A percentile compares a stretch with the other conserved stretches of the same genome.
Conservation (phyloP, 2,329 filamentous ascomycete genomes). For the Didymella arachidicola region DNA sequence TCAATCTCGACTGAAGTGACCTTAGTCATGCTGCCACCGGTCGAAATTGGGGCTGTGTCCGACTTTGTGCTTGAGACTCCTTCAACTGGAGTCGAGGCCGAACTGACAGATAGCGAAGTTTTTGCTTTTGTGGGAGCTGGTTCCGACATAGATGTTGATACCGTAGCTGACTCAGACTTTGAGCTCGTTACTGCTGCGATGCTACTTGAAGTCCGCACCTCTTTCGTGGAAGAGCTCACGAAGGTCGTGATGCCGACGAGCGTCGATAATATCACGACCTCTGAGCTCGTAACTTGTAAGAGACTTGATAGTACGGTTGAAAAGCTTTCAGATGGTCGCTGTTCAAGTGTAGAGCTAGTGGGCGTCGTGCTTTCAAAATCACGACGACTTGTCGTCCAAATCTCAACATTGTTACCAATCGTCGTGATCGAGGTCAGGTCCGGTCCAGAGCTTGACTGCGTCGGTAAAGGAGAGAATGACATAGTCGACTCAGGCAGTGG, state of each 20-base stretch:
- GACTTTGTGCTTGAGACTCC: neutral
- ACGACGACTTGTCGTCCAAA: neutral
- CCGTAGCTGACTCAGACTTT: neutral
- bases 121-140: neutral
- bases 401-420: neutral
- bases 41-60: neutral
- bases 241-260: neutral
- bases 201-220: neutral
- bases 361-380: neutral
- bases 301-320: neutral
- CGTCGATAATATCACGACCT: neutral
- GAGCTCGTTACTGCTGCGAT: neutral
- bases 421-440: neutral
- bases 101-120: neutral
- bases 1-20: neutral
- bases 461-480: neutral
- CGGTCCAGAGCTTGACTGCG: too few species aligned
- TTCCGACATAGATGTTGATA: neutral
- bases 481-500: neutral
- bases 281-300: neutral
- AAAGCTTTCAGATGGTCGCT: neutral
- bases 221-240: neutral
- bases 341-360: constrained; percentile 2
- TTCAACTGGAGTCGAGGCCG: neutral
- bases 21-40: neutral